Evolutionary conservation across 306 rosid genomes (phyloP), one percentile per base, ranked within the genome.

Genomic region (Oxytropis ochrocephala): DNA sequence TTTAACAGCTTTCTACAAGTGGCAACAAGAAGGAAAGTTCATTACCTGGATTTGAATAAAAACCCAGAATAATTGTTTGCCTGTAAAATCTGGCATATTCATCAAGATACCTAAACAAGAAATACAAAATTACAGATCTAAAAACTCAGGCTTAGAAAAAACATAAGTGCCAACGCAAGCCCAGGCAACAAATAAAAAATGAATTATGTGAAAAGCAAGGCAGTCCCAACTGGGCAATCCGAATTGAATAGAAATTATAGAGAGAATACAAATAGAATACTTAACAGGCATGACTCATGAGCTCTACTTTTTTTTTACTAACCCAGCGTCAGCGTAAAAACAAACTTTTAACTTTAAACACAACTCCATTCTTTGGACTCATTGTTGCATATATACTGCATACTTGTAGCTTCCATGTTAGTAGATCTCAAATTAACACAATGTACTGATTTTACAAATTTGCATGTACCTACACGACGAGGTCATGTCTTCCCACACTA

Each of bases 61-160:
- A 70, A 13, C 96, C 90, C 75, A 88, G 76, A 57, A 93, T 75
- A 69, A 93, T 82, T 16, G 97, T 83, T 75, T 93, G 98, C 89
- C 97, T 85, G 43, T 86, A 93, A 64, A 82, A 82, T 79, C 76
- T 85, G 17, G 98, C 95, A 71, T 77, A 43, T 55, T 83, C 89
- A 74, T 93, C 90, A 57, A 85, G 85, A 75, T 85, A 83, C 98
- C 98, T 93, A 67, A 59, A 49, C 65, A 77, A 70, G 55, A 33
- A 80, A 83, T 58, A 67, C 12, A 79, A 35, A 56, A 16, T 60
- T 36, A 66, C 17, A 16, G 19, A 70, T 42, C 62, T 52, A 48
- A 79, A 17, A 52, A 38, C 61, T 42, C 59, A 16, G 29, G 75
- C 1, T 14, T 17, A 14, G 29, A 69, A 27, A 32, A 32, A 64